Conservation (phyloP, 2,329 filamentous ascomycete genomes). For the Penicillium sp. region DNA sequence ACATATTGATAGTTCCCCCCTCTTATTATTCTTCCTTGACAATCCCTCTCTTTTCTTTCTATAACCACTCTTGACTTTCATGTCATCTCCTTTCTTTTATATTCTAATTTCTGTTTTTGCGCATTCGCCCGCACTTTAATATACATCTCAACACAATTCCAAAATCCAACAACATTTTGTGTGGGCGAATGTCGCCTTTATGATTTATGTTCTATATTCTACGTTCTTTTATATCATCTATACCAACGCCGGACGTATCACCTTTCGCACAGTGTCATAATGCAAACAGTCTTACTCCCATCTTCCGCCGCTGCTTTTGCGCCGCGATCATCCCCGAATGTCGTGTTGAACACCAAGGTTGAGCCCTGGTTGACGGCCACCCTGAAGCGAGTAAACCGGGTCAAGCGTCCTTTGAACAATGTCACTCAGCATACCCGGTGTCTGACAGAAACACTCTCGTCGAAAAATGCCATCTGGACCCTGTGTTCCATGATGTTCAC, state of each 20-base stretch:
- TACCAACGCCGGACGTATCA: conserved; percentile 48
- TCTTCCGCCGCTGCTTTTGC: conserved; percentile 96
- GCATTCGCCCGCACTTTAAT: conserved; percentile 40
- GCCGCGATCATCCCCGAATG: conserved; percentile 87
- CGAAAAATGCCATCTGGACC: conserved; percentile 88
- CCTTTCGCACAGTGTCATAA: conserved; percentile 56
- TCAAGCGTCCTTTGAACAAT: conserved; percentile 96
- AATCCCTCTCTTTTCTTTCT: conserved; percentile 13
- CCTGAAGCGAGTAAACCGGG: conserved; percentile 91
- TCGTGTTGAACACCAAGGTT: conserved; percentile 87
- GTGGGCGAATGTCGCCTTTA: conserved; percentile 44
- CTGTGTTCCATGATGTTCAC: conserved; percentile 89
- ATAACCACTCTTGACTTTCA: conserved; percentile 16
- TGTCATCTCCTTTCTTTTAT: conserved; percentile 29
- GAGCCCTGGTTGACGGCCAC: conserved; percentile 97
- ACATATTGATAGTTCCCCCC: conserved; percentile 12
- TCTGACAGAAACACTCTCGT: conserved; percentile 90
- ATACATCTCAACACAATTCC: conserved; percentile 19
- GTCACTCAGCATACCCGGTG: conserved; percentile 94
- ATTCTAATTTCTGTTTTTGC: conserved; percentile 31
- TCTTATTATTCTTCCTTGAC: conserved; percentile 17
- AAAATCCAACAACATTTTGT: conserved; percentile 18
- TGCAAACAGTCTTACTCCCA: conserved; percentile 91
- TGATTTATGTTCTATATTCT: conserved; percentile 30
- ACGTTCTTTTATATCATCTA: conserved; percentile 46